Evolutionary conservation across 768 basidiomycete genomes (phyloP).

Genomic region (Holtermannia corniformis): DNA sequence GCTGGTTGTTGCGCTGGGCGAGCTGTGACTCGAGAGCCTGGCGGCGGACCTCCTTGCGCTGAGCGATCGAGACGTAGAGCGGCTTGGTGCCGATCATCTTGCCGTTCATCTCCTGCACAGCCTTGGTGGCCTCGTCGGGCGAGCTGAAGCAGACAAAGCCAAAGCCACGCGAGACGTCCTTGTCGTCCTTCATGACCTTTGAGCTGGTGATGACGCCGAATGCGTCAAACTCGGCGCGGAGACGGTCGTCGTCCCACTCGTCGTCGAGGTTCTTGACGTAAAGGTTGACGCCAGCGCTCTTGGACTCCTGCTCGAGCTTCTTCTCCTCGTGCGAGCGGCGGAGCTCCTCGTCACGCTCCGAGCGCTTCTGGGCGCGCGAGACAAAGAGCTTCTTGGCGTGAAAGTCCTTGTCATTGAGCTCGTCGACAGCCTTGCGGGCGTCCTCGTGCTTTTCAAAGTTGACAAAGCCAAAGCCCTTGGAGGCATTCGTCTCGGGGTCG

Average conservation of each 20-base stretch:
- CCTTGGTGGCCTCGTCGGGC: conserved; percentile 97
- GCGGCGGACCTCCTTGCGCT: conserved; percentile 93
- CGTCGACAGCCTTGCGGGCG: conserved; percentile 79
- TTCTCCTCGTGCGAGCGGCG: conserved; percentile 87
- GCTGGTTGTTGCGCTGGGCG: conserved; percentile 83
- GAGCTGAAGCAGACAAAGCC: conserved; percentile 99
- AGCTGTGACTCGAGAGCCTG: conserved; percentile 99
- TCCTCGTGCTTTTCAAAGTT: conserved; percentile 91
- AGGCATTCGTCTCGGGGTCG: conserved; percentile 72
- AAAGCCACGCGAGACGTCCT: conserved; percentile 74
- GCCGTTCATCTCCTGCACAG: conserved; percentile 99
- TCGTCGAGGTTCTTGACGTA: conserved; percentile 99
- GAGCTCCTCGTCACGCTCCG: conserved; percentile 94
- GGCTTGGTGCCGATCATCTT: conserved; percentile 99
- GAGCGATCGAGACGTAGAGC: conserved; percentile 95
- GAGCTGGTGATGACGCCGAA: conserved; percentile 96
- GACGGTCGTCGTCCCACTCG: conserved; percentile 84
- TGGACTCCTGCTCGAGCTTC: conserved; percentile 94
- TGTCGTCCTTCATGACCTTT: conserved; percentile 99
- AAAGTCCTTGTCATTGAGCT: conserved; percentile 72
- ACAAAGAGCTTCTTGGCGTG: conserved; percentile 88
- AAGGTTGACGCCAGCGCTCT: conserved; percentile 97
- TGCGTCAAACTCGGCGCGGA: conserved; percentile 89
- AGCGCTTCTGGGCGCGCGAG: conserved; percentile 93
- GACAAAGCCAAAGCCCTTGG: conserved; percentile 97